These are phyloP conservation scores for Geranomyces variabilis DNA, from an alignment of 192 early-diverging fungal species.

Conservation along the genomic window DNA sequence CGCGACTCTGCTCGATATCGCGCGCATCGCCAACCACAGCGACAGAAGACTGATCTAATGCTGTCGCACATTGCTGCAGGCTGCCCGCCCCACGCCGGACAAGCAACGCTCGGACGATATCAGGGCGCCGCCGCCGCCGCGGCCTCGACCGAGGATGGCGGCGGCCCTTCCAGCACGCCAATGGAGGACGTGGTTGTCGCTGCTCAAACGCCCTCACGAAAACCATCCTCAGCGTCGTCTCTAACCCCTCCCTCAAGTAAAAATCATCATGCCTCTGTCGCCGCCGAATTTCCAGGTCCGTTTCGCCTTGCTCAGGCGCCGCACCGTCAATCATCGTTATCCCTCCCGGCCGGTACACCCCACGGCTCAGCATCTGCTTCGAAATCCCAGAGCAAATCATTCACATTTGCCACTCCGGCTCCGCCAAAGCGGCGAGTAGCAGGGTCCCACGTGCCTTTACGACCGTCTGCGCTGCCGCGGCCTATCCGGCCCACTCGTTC, in stretches of 20 bases:
- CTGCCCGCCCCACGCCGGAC: constrained; percentile 6
- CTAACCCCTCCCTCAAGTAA: background rate
- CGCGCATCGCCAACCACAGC: background rate
- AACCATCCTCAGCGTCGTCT: background rate
- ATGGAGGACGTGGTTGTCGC: constrained; percentile 14
- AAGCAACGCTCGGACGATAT: constrained; percentile 30
- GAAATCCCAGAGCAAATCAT: background rate
- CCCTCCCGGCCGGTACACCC: background rate
- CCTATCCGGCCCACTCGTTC: constrained; percentile 8
- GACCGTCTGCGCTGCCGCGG: constrained; percentile 28
- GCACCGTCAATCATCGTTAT: background rate
- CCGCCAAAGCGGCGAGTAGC: background rate
- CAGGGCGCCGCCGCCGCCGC: constrained; percentile 21
- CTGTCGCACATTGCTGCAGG: background rate
- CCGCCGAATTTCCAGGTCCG: background rate
- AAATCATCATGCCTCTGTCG: background rate
- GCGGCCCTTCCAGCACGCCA: constrained; percentile 4
- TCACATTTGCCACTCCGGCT: constrained; percentile 8
- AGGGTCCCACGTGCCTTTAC: background rate
- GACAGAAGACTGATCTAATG: background rate
- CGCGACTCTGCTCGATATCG: background rate
- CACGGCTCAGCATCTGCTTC: background rate
- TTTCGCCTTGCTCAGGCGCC: constrained; percentile 10
- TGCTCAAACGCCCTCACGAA: background rate
- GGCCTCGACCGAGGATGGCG: background rate